Evolutionary conservation across 2,329 filamentous ascomycete species (phyloP).

Genomic region (Calcarisporium arbuscula): DNA sequence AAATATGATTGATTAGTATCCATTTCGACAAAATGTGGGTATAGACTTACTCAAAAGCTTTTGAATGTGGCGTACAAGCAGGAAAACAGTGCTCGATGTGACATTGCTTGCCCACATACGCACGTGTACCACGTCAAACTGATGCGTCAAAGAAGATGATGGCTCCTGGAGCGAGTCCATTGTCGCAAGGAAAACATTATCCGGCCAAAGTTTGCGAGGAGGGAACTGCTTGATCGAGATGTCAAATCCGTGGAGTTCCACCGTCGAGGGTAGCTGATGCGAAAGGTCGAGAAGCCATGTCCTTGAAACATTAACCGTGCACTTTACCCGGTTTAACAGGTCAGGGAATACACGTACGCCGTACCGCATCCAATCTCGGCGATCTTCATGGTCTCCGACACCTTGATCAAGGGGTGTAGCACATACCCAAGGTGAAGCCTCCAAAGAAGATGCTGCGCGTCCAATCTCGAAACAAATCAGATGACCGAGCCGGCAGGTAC

Average conservation of each 20-base stretch:
- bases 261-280: conserved; percentile 3
- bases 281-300: conserved; percentile 6
- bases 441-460: conserved; percentile 7
- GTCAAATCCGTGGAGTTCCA: conserved; percentile 4
- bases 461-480: too few relatives aligned
- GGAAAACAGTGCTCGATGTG: too few relatives aligned
- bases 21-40: too few relatives aligned
- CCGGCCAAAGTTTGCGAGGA: neutral
- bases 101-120: too few relatives aligned
- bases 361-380: conserved; percentile 7
- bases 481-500: too few relatives aligned
- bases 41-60: too few relatives aligned
- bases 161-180: conserved; percentile 2
- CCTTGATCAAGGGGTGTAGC: conserved; percentile 2
- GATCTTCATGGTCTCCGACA: conserved; percentile 2
- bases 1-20: too few relatives aligned
- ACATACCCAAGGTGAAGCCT: conserved; percentile 6
- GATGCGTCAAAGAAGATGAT: neutral
- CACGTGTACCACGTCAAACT: conserved; percentile 4
- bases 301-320: too few relatives aligned
- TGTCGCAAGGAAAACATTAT: neutral
- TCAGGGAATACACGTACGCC: neutral
- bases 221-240: conserved; percentile 6
- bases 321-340: too few relatives aligned
- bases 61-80: too few relatives aligned